Conservation (phyloP, 2,329 filamentous ascomycete genomes). For the Sclerotinia nivalis region DNA sequence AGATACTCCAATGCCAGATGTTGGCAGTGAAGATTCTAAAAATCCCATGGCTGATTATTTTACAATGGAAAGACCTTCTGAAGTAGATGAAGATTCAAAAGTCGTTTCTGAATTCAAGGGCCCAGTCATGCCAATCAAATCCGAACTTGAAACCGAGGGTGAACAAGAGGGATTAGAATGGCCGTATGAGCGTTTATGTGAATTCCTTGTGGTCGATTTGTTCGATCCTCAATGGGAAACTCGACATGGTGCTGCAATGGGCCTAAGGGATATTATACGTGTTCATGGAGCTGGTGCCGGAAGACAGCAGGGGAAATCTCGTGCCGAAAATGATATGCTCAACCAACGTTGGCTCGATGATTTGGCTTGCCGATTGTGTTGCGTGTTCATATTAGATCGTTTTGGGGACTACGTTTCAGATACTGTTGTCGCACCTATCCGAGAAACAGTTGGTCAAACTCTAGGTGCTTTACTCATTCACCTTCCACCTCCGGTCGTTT, state of each 20-base stretch:
- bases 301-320: constrained; percentile 67
- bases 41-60: constrained; percentile 77
- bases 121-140: constrained; percentile 75
- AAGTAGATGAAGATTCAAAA: constrained; percentile 85
- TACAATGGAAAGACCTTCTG: constrained; percentile 74
- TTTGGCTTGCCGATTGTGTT: constrained; percentile 89
- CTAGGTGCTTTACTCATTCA: constrained; percentile 87
- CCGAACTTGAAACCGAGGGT: constrained; percentile 76
- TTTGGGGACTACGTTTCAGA: constrained; percentile 98
- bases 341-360: constrained; percentile 92
- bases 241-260: constrained; percentile 94
- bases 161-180: constrained; percentile 80
- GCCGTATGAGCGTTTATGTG: constrained; percentile 92
- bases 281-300: constrained; percentile 91
- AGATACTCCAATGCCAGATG: constrained; percentile 52
- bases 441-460: constrained; percentile 93
- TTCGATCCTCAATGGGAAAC: constrained; percentile 96
- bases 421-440: constrained; percentile 92
- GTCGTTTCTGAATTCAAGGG: constrained; percentile 97
- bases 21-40: constrained; percentile 64
- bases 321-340: constrained; percentile 71
- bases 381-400: constrained; percentile 93
- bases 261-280: constrained; percentile 83
- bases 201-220: constrained; percentile 89
- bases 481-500: constrained; percentile 74